Evolutionary conservation across 495 filamentous ascomycete species (phyloP).

Genomic region (Xylaria acuta): DNA sequence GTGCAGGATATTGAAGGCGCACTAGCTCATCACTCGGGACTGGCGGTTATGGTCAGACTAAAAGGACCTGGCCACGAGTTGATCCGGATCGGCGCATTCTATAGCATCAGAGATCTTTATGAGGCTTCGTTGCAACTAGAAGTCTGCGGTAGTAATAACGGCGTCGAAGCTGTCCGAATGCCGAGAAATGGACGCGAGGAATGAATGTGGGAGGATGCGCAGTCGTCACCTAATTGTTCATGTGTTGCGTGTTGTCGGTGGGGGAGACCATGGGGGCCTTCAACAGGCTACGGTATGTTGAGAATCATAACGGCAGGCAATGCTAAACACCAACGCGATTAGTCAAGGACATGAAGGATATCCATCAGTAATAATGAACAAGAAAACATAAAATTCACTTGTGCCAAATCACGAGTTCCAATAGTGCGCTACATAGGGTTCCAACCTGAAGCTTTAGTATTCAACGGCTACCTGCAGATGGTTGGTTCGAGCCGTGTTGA

Average conservation of each 20-base stretch:
- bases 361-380: background rate
- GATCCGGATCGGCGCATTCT: constrained; percentile 21
- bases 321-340: background rate
- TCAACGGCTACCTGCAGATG: background rate
- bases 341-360: background rate
- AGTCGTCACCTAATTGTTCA: background rate
- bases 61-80: constrained; percentile 16
- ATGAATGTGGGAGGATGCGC: background rate
- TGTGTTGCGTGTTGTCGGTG: background rate
- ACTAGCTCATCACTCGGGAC: constrained; percentile 19
- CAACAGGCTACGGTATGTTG: background rate
- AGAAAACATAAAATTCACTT: background rate
- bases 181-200: background rate
- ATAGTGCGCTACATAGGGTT: background rate
- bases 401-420: background rate
- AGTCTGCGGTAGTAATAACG: constrained; percentile 28
- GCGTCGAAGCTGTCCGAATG: background rate
- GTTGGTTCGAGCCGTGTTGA: constrained; percentile 4
- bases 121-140: constrained; percentile 34
- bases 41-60: constrained; percentile 28
- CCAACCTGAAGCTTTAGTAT: background rate
- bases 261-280: background rate
- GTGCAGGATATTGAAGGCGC: constrained; percentile 28
- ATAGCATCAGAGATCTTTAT: constrained; percentile 22
- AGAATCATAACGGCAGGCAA: background rate